Conservation (phyloP, 2,329 filamentous ascomycete species). For the Ophiostoma tasmaniense region DNA sequence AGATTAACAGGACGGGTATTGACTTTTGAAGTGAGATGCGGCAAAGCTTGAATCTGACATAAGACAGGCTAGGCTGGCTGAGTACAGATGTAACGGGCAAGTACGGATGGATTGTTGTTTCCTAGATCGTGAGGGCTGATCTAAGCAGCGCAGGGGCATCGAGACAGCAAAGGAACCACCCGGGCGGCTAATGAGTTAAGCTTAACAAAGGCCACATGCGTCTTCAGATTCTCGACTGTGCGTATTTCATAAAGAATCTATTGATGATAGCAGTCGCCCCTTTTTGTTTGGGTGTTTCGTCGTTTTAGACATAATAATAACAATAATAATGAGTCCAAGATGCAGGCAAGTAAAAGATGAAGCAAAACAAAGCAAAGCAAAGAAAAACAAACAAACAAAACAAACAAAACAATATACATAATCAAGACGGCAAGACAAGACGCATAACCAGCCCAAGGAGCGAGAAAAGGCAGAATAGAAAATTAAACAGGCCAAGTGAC, state of each 20-base stretch:
- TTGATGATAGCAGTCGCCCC: neutral
- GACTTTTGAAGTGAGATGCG: too few relatives aligned
- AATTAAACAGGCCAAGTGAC: neutral
- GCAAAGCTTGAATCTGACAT: too few relatives aligned
- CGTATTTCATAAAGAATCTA: neutral
- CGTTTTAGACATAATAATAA: constrained; percentile 1
- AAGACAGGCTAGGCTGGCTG: too few relatives aligned
- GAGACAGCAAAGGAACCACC: too few relatives aligned
- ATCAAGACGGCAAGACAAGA: neutral
- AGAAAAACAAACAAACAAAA: neutral
- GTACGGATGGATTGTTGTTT: too few relatives aligned
- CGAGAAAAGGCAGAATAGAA: neutral
- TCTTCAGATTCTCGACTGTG: neutral
- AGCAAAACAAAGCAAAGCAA: too few relatives aligned
- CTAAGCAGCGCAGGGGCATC: too few relatives aligned
- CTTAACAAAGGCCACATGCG: neutral
- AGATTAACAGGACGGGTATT: neutral
- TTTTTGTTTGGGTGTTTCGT: neutral
- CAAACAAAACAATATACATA: neutral
- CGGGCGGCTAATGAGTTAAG: too few relatives aligned
- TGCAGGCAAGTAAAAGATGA: neutral
- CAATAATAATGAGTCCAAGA: neutral
- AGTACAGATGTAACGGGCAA: too few relatives aligned
- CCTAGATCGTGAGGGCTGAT: too few relatives aligned
- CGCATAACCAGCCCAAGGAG: neutral